Evolutionary conservation across 495 filamentous ascomycete species (phyloP), one percentile per base, ranked within the genome.

Genomic region (Gamarada debralockiae): DNA sequence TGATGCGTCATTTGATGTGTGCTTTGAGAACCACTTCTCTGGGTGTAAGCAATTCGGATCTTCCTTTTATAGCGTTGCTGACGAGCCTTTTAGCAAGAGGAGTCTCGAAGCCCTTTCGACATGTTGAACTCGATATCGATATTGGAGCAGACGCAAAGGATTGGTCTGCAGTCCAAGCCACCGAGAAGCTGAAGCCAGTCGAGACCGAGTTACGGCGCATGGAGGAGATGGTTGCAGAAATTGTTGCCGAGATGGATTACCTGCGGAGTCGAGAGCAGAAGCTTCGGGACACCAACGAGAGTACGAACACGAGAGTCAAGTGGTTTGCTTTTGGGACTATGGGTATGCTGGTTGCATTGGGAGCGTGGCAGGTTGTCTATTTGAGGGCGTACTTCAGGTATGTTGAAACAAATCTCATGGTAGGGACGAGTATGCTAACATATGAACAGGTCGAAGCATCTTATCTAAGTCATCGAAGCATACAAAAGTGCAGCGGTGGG

Each of bases 81-180:
- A 55, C 40, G 23, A 17, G 5, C 61, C 59, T 56, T 61, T 47
- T 58, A 60, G 65, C 52, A 54, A 65, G 60, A 48, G 55, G 60
- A 43, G 68, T 71, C 39, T 66, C 75, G 42, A 83, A 85, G 68
- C 86, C 86, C 41, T 71, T 67, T 56, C 90, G 92, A 41, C 77
- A 86, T 65, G 76, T 98, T 60, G 93, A 97, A 70, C 89, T 98
- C 60, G 93, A 98, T 66, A 89, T 98, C 73, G 93, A 98, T 67
- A 97, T 98, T 62, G 93, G 93, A 55, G 93, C 93, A 71, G 93
- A 98, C 63, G 93, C 93, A 50, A 92, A 93, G 68, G 93, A 98
- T 75, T 98, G 93, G 93, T 90, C 86, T 48, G 91, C 88, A 58
- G 92, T 97, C 65, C 95, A 97, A 72, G 89, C 87, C 44, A 84